Conservation (phyloP, 2,329 filamentous ascomycete species). For the Fusarium tupiense region DNA sequence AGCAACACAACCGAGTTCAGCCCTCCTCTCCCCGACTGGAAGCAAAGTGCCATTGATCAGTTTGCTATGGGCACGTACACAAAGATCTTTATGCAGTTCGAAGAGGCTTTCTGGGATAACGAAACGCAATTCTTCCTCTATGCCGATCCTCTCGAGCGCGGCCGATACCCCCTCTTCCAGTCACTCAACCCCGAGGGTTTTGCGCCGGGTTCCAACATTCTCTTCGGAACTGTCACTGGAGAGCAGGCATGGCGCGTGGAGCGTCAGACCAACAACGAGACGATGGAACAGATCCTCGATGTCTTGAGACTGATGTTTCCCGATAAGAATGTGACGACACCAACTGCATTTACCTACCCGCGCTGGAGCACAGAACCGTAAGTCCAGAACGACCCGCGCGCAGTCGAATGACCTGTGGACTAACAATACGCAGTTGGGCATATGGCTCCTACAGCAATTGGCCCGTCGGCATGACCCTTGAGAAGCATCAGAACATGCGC, state of each 20-base stretch:
- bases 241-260: slow-evolving; percentile 61
- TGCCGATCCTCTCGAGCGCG: slow-evolving; percentile 53
- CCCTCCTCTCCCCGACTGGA: slow-evolving; percentile 71
- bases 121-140: slow-evolving; percentile 58
- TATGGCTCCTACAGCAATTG: slow-evolving; percentile 75
- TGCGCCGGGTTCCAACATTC: slow-evolving; percentile 68
- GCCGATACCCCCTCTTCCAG: slow-evolving; percentile 69
- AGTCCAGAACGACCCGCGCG: neutral
- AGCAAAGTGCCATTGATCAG: slow-evolving; percentile 68
- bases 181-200: slow-evolving; percentile 68
- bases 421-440: slow-evolving; percentile 47
- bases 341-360: slow-evolving; percentile 69
- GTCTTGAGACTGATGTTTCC: slow-evolving; percentile 72
- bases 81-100: slow-evolving; percentile 77
- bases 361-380: slow-evolving; percentile 39
- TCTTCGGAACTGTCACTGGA: slow-evolving; percentile 65
- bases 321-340: slow-evolving; percentile 64
- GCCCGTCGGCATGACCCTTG: slow-evolving; percentile 70
- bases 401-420: neutral
- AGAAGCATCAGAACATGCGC: slow-evolving; percentile 74
- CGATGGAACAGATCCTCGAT: slow-evolving; percentile 64
- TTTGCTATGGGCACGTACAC: slow-evolving; percentile 78
- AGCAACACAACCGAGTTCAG: slow-evolving; percentile 66
- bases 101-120: slow-evolving; percentile 70
- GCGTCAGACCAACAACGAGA: slow-evolving; percentile 66